Percentiles rank a stretch among this genome's conserved stretches.
These are phyloP conservation scores for Malassezia vespertilionis DNA, from an alignment of 1,284 basidiomycete species.

Conservation along the genomic window DNA sequence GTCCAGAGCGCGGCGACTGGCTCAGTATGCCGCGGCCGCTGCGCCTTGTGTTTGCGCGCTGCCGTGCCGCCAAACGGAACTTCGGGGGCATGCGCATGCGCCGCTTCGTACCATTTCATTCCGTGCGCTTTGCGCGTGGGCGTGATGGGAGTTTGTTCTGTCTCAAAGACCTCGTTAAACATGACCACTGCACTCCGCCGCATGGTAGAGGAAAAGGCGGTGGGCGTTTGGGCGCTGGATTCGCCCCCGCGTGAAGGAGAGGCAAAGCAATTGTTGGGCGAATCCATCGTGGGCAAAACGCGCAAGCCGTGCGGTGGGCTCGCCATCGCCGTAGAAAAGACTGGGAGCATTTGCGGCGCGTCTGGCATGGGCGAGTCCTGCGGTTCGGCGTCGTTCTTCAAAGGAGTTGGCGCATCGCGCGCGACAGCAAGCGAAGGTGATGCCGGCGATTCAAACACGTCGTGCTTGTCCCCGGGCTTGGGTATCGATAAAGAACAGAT, in stretches of 20 bases:
- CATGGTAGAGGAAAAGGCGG: not conserved
- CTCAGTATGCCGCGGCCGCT: conserved; percentile 16
- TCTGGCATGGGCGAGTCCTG: conserved; percentile 3
- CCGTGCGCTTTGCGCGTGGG: conserved; percentile 4
- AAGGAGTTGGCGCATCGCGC: too few relatives aligned
- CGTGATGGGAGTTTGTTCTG: conserved; percentile 2
- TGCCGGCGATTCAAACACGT: conserved; percentile 14
- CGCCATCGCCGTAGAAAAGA: not conserved
- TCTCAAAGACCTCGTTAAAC: not conserved
- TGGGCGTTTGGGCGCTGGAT: not conserved
- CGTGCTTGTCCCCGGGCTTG: conserved; percentile 2
- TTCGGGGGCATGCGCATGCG: conserved; percentile 32
- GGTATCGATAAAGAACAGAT: too few relatives aligned
- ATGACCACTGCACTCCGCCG: not conserved
- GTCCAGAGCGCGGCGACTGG: conserved; percentile 1
- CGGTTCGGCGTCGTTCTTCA: too few relatives aligned
- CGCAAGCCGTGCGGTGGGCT: not conserved
- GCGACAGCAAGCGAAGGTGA: conserved; percentile 4
- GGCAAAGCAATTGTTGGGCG: conserved; percentile 14
- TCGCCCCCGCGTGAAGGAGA: not conserved
- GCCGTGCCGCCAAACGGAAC: conserved; percentile 4
- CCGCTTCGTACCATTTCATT: conserved; percentile 42
- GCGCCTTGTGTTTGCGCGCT: not conserved
- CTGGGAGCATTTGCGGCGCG: too few relatives aligned
- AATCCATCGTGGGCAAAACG: too few relatives aligned